Percentiles rank a stretch among this genome's conserved stretches.
Conservation (phyloP, 805 yeast species). For the Blastobotrys muscicola region DNA sequence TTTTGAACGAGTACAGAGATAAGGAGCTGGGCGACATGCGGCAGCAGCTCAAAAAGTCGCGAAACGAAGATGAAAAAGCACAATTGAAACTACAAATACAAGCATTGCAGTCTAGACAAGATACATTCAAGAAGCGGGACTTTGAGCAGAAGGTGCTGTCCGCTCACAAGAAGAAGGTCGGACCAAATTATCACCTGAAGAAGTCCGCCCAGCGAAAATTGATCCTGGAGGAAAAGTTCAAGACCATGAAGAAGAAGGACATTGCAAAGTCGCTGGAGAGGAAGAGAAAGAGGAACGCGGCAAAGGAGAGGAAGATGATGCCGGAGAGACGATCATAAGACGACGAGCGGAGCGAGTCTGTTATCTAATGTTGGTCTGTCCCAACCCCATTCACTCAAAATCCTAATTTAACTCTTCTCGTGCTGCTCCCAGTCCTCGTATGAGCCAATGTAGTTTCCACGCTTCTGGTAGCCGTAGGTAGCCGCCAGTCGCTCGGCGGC, state of each 20-base stretch:
- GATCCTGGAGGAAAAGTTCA: constrained; percentile 28
- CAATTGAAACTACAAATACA: constrained; percentile 25
- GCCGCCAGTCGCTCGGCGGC: constrained; percentile 88
- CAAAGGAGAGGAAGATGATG: constrained; percentile 34
- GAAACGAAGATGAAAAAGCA: constrained; percentile 38
- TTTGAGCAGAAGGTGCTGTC: constrained; percentile 56
- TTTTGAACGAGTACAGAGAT: constrained; percentile 77
- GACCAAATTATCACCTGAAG: constrained; percentile 49
- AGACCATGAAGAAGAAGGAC: constrained; percentile 29
- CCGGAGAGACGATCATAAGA: constrained; percentile 24
- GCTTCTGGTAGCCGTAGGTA: constrained; percentile 75
- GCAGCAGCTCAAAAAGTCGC: constrained; percentile 32
- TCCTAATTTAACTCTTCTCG: constrained; percentile 30
- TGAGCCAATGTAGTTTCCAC: constrained; percentile 83
- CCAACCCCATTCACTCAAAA: not conserved
- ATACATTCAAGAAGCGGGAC: constrained; percentile 66
- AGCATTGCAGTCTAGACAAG: constrained; percentile 33
- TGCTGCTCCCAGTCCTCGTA: constrained; percentile 70
- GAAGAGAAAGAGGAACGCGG: constrained; percentile 29
- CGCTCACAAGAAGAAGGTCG: constrained; percentile 66
- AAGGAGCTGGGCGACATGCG: constrained; percentile 58
- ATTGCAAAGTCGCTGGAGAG: constrained; percentile 25
- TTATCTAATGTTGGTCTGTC: not conserved
- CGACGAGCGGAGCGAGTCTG: not conserved
- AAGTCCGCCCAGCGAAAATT: constrained; percentile 30